Conservation (phyloP, 2,329 filamentous ascomycete species). For the Ophiostoma tasmaniense region DNA sequence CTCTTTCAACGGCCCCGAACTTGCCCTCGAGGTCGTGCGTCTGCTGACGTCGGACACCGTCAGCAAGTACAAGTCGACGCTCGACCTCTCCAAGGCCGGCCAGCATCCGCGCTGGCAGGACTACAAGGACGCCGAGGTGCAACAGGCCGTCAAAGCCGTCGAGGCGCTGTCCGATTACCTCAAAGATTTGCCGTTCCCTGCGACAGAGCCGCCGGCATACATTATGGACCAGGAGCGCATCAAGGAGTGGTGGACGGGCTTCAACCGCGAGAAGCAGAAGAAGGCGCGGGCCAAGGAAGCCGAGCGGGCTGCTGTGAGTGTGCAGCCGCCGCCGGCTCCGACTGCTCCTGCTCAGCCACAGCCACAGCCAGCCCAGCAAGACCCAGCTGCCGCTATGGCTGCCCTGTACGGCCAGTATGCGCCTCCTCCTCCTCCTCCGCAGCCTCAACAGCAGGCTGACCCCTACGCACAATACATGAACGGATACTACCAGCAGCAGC, state of each 20-base stretch:
- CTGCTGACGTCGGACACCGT: constrained; percentile 38
- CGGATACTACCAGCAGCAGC: constrained; percentile 24
- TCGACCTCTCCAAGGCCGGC: constrained; percentile 31
- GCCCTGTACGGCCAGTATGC: constrained; percentile 34
- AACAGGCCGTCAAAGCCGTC: constrained; percentile 35
- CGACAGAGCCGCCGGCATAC: constrained; percentile 45
- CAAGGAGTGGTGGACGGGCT: constrained; percentile 46
- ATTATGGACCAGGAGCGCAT: constrained; percentile 39
- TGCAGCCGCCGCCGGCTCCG: neutral
- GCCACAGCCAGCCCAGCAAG: constrained; percentile 17
- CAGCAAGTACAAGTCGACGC: constrained; percentile 35
- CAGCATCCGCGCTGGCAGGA: constrained; percentile 24
- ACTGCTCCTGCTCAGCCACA: too few relatives aligned
- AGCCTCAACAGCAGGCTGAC: constrained; percentile 22
- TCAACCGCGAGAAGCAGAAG: constrained; percentile 29
- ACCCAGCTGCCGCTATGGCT: constrained; percentile 31
- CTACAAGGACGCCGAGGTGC: constrained; percentile 36
- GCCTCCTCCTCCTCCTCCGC: too few relatives aligned
- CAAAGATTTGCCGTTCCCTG: constrained; percentile 39
- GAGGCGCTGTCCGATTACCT: constrained; percentile 36
- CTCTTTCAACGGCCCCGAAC: constrained; percentile 23
- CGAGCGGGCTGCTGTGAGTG: neutral
- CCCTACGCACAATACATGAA: constrained; percentile 31
- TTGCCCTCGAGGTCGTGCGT: constrained; percentile 33
- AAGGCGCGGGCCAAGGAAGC: constrained; percentile 26